Conservation (phyloP, 495 filamentous ascomycete species). For the Tetracladium setigerum region DNA sequence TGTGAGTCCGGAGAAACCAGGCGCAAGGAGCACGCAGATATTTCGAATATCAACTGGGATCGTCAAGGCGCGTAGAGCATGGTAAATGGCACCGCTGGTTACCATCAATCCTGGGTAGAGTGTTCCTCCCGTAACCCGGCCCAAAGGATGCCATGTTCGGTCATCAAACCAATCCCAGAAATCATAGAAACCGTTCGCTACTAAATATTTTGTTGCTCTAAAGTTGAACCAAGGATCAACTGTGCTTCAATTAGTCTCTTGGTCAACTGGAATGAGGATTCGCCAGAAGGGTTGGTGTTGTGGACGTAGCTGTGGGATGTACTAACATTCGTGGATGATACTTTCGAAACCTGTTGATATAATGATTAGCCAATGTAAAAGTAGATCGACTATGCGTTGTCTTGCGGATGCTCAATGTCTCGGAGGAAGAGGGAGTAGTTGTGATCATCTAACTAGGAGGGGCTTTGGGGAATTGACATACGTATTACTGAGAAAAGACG, state of each 20-base stretch:
- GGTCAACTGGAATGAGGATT: background rate
- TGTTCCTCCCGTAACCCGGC: slow-evolving; percentile 96
- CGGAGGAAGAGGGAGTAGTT: background rate
- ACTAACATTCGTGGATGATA: slow-evolving; percentile 98
- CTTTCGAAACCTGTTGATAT: slow-evolving; percentile 79
- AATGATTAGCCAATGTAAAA: slow-evolving; percentile 8
- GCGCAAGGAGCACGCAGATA: slow-evolving; percentile 94
- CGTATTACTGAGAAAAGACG: slow-evolving; percentile 97
- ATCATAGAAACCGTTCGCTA: slow-evolving; percentile 93
- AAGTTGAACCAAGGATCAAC: slow-evolving; percentile 99
- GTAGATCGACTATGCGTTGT: background rate
- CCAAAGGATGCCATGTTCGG: slow-evolving; percentile 99
- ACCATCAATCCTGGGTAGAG: slow-evolving; percentile 99
- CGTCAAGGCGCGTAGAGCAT: slow-evolving; percentile 81
- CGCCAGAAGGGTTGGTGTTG: background rate
- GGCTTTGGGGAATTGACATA: slow-evolving; percentile 15
- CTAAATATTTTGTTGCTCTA: slow-evolving; percentile 93
- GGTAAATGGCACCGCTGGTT: slow-evolving; percentile 95
- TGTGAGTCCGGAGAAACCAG: slow-evolving; percentile 91
- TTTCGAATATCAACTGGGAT: slow-evolving; percentile 98
- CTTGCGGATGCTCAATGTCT: too few relatives aligned
- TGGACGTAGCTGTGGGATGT: slow-evolving; percentile 6
- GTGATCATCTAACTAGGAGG: background rate
- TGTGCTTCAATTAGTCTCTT: slow-evolving; percentile 32
- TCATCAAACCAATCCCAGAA: slow-evolving; percentile 99